Evolutionary conservation across 768 basidiomycete genomes (phyloP).

Genomic region (Tylopilus subfusipes): DNA sequence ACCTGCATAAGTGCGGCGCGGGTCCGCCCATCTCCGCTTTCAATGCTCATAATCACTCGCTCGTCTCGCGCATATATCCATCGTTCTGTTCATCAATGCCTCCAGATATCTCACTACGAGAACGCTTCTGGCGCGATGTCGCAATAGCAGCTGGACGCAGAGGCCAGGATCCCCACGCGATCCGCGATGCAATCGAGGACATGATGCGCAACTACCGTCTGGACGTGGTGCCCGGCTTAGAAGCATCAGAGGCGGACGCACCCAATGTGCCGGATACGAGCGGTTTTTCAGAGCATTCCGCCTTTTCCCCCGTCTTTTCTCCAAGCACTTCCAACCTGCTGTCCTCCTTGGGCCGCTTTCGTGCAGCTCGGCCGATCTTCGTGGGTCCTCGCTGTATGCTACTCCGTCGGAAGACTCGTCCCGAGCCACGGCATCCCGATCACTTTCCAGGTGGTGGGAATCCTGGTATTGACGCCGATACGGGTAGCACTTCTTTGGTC

Average conservation of each 20-base stretch:
- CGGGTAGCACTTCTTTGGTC: conserved; percentile 14
- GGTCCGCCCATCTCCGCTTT: not conserved
- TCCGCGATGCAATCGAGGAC: conserved; percentile 21
- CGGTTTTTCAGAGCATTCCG: conserved; percentile 14
- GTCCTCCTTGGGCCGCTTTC: not conserved
- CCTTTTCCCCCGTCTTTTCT: conserved; percentile 23
- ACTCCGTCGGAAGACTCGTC: conserved; percentile 6
- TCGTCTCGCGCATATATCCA: conserved; percentile 4
- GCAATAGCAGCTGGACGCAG: conserved; percentile 8
- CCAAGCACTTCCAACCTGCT: not conserved
- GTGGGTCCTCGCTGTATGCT: conserved; percentile 6
- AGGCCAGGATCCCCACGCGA: conserved; percentile 7
- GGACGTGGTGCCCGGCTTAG: conserved; percentile 20
- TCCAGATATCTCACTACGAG: conserved; percentile 10
- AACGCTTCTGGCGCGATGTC: conserved; percentile 28
- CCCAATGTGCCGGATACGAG: conserved; percentile 4
- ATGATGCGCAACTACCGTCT: conserved; percentile 23
- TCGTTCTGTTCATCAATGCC: conserved; percentile 11
- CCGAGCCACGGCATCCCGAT: conserved; percentile 8
- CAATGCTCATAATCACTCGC: not conserved
- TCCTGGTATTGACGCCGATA: conserved; percentile 15
- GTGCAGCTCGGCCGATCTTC: conserved; percentile 11
- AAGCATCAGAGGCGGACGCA: not conserved
- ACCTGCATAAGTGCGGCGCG: conserved; percentile 7
- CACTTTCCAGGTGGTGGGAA: conserved; percentile 20